Percentiles rank a stretch among this genome's conserved stretches.
phyloP scores from a whole-genome alignment of 768 basidiomycete species.

The Hericium rajendrae region DNA sequence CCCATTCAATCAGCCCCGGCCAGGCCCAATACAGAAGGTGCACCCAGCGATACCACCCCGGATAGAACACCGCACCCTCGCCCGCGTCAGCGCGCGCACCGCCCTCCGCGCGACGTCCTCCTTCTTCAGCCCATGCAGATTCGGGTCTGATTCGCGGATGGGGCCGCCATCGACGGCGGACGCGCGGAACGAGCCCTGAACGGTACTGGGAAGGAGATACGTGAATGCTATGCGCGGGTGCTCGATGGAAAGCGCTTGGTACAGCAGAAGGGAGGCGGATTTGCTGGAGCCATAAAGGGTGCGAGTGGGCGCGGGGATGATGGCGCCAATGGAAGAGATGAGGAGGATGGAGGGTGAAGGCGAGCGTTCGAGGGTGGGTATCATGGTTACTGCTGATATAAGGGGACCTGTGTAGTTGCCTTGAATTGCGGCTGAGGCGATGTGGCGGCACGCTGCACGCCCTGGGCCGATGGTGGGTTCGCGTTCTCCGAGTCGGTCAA shows the following conservation, averaged over 20 bases:
- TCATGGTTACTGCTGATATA: conserved; percentile 59
- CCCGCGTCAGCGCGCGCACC: conserved; percentile 44
- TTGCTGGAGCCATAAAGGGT: conserved; percentile 81
- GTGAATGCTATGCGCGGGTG: conserved; percentile 61
- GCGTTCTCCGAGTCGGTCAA: conserved; percentile 46
- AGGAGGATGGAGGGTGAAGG: conserved; percentile 64
- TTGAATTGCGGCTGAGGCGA: conserved; percentile 43
- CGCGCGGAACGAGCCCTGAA: conserved; percentile 72
- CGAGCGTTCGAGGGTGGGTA: conserved; percentile 67
- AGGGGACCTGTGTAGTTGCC: conserved; percentile 68
- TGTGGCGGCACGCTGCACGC: conserved; percentile 48
- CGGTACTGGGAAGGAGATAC: conserved; percentile 54
- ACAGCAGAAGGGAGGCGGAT: conserved; percentile 66
- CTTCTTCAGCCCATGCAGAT: conserved; percentile 46
- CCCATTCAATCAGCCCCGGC: conserved; percentile 47
- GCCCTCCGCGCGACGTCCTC: conserved; percentile 51
- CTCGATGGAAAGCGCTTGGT: conserved; percentile 72
- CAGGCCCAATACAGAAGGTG: conserved; percentile 59
- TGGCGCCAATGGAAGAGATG: conserved; percentile 67
- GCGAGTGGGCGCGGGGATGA: conserved; percentile 80
- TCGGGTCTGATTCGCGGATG: conserved; percentile 37
- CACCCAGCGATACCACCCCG: conserved; percentile 33
- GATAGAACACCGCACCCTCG: conserved; percentile 53
- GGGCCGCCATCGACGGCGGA: conserved; percentile 62
- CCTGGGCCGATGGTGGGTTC: conserved; percentile 37